Conservation (phyloP, 208 protist genomes). For the Wallacemonas sp. region DNA sequence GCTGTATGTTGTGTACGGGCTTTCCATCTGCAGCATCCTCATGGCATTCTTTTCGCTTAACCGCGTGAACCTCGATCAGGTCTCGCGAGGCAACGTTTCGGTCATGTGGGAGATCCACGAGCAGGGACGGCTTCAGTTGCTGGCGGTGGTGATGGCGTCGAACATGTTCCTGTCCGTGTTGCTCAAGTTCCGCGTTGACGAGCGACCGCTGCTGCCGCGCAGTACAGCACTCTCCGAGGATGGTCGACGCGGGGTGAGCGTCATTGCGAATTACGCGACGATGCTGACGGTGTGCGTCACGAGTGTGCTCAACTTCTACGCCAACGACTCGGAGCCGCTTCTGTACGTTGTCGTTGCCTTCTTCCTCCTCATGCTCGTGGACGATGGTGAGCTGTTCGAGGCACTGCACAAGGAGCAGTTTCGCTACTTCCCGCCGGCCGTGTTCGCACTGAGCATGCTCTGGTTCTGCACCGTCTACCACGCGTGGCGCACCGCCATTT, state of each 20-base stretch:
- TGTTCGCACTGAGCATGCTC: conserved; percentile 36
- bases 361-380: conserved; percentile 71
- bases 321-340: conserved; percentile 56
- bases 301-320: conserved; percentile 55
- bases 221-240: conserved; percentile 30
- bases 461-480: conserved; percentile 49
- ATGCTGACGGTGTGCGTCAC: conserved; percentile 45
- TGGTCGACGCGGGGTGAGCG: conserved; percentile 25
- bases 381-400: conserved; percentile 61
- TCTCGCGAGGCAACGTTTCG: conserved; percentile 20
- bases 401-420: conserved; percentile 34
- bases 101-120: conserved; percentile 63
- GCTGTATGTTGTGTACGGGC: conserved; percentile 25
- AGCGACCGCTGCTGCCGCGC: conserved; percentile 50
- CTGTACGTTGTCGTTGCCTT: conserved; percentile 55
- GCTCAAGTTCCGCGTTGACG: conserved; percentile 56
- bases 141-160: conserved; percentile 42
- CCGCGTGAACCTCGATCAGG: conserved; percentile 5
- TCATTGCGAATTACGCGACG: conserved; percentile 56
- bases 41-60: conserved; percentile 24
- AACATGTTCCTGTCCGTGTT: conserved; percentile 67
- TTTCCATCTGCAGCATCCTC: conserved; percentile 18
- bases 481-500: conserved; percentile 23
- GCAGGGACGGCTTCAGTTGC: conserved; percentile 50
- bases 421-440: conserved; percentile 68